Evolutionary conservation across 306 rosid genomes (phyloP).

Genomic region (Vigna nakashimae): DNA sequence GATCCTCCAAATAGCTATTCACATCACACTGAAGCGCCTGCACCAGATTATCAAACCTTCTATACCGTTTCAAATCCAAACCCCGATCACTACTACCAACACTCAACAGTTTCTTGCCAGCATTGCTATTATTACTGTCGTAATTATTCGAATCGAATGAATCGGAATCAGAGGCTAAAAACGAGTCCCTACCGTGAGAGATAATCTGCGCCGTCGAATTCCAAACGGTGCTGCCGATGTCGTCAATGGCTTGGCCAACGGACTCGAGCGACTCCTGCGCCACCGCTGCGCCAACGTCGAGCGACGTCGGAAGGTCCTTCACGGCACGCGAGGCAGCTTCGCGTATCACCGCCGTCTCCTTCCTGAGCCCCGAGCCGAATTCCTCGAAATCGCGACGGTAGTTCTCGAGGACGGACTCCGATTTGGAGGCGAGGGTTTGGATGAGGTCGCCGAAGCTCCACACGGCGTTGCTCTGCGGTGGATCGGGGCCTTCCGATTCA

Average conservation of each 20-base stretch:
- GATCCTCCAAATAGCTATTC: slow-evolving; percentile 76
- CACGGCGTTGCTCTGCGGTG: slow-evolving; percentile 20
- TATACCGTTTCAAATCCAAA: slow-evolving; percentile 67
- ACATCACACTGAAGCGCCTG: slow-evolving; percentile 70
- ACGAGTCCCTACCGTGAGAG: slow-evolving; percentile 78
- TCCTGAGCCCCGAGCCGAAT: slow-evolving; percentile 74
- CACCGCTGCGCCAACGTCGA: slow-evolving; percentile 86
- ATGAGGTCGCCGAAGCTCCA: slow-evolving; percentile 91
- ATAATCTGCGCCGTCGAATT: slow-evolving; percentile 85
- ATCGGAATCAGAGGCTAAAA: slow-evolving; percentile 59
- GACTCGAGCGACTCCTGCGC: slow-evolving; percentile 96
- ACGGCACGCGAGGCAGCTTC: slow-evolving; percentile 96
- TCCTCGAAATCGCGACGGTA: slow-evolving; percentile 91
- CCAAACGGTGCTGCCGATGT: slow-evolving; percentile 90
- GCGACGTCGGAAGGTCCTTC: slow-evolving; percentile 71
- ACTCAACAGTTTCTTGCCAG: slow-evolving; percentile 42
- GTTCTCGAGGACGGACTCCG: slow-evolving; percentile 72
- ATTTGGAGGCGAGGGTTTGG: slow-evolving; percentile 73
- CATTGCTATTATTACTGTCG: background rate
- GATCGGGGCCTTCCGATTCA: slow-evolving; percentile 38
- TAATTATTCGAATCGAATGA: slow-evolving; percentile 43
- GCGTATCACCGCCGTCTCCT: slow-evolving; percentile 81
- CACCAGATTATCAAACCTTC: slow-evolving; percentile 78
- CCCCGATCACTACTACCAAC: slow-evolving; percentile 45
- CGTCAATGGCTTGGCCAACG: slow-evolving; percentile 94